Evolutionary conservation across 1,139 yeast species (phyloP), one percentile per base, ranked within the genome.

Genomic region (Debaryomycetaceae sp.): DNA sequence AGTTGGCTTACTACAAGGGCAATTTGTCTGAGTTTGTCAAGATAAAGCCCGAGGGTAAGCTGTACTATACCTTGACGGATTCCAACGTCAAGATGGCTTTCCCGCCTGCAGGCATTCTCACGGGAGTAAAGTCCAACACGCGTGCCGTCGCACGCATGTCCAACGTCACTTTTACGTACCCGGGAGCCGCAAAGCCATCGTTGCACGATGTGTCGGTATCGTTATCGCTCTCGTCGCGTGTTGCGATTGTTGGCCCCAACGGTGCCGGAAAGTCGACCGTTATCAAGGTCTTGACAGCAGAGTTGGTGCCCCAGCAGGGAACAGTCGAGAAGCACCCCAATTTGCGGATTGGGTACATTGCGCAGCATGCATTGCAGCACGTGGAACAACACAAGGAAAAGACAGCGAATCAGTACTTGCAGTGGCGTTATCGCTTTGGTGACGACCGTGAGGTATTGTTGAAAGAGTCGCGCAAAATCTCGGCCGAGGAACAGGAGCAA

Each of bases 221-320:
- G 11, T 69, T 90, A 38, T 81, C 95, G 2, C 66, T 90, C 38
- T 82, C 95, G 13, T 87, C 97, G 25, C 80, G 98, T 62, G 95
- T 90, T 40, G 98, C 97, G 27, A 78, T 90, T 47, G 62, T 90
- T 38, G 98, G 98, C 32, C 97, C 98, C 39, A 90, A 90, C 54
- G 98, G 98, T 69, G 98, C 98, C 33, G 98, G 98, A 64, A 90
- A 90, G 56, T 85, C 96, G 5, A 90, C 98, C 13, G 68, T 90
- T 48, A 90, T 90, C 58, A 90, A 90, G 58, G 66, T 87, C 31
- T 68, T 90, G 45, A 90, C 97, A 10, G 98, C 83, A 38, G 98
- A 90, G 57, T 66, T 85, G 37, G 70, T 82, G 31, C 96, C 98
- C 18, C 69, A 74, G 40, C 70, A 62, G 39, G 98, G 98, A 47